Base-by-base conservation (phyloP, 345 rosid species). In the Pistacia vera region DNA sequence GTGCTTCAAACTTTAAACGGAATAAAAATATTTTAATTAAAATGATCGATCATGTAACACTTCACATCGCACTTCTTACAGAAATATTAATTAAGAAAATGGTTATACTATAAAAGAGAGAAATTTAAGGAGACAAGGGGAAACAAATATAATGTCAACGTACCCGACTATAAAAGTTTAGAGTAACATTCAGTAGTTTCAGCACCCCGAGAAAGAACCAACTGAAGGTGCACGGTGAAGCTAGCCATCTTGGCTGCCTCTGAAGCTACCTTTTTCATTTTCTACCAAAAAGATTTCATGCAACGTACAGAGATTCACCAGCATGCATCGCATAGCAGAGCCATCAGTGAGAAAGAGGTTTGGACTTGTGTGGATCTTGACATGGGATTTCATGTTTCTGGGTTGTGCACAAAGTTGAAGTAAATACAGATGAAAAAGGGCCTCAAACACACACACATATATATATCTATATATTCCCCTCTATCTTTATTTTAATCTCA, bases 171-270 rank as follows among this genome's bases (percentile, higher is more conserved):
- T 62, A 71, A 68, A 68, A 68, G 62, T 62, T 25, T 48, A 72
- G 16, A 49, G 55, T 30, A 49, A 66, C 49, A 11, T 38, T 46
- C 36, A 49, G 74, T 62, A 49, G 74, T 62, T 60, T 69, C 69
- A 62, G 61, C 35, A 55, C 63, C 81, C 81, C 81, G 18, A 73
- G 73, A 72, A 73, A 73, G 71, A 69, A 72, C 51, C 72, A 25
- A 70, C 62, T 11, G 81, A 74, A 74, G 78, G 63, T 44, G 78
- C 66, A 41, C 38, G n/a, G 64, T 35, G 57, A 62, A 48, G 52
- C 44, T 51, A 73, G 66, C 30, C 51, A 63, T 13, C 69, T 63
- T 64, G 77, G 60, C 62, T 30, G 60, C 20, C 38, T 60, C 9
- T 30, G 56, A 46, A 17, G 7, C 48, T 11, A 35, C 8, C 48